Conservation (phyloP, 164 flowering plant species). For the Annona cherimola region DNA sequence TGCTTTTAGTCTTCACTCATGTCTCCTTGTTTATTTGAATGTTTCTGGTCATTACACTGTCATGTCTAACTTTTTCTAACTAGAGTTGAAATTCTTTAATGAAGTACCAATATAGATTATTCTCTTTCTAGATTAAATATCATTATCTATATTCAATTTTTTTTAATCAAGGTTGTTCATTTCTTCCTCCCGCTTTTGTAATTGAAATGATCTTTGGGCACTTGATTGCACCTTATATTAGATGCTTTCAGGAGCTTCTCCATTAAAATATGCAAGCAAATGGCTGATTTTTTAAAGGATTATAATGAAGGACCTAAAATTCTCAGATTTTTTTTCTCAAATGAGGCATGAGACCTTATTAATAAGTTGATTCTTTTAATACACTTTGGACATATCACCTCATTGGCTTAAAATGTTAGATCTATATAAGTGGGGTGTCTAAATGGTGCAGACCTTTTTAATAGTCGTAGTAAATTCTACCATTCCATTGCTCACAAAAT, state of each 20-base stretch:
- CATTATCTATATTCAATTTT: background rate
- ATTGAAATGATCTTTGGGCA: constrained; percentile 99
- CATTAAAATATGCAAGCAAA: constrained; percentile 98
- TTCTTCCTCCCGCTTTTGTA: constrained; percentile 4
- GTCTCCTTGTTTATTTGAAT: too few relatives aligned
- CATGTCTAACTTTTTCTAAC: background rate
- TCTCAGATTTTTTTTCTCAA: constrained; percentile 81
- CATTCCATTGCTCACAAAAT: too few relatives aligned
- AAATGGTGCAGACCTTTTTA: too few relatives aligned
- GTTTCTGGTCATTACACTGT: too few relatives aligned
- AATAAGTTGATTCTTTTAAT: too few relatives aligned
- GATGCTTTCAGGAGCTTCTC: constrained; percentile 99
- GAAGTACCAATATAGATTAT: background rate
- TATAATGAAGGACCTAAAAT: constrained; percentile 80
- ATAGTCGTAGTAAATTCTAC: too few relatives aligned
- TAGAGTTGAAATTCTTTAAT: background rate
- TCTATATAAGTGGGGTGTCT: too few relatives aligned
- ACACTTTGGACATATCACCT: too few relatives aligned
- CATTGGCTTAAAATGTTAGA: too few relatives aligned
- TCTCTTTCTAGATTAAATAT: background rate
- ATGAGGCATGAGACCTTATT: constrained; percentile 80
- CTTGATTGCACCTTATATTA: constrained; percentile 98
- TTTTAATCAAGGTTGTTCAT: background rate
- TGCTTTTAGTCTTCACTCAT: too few relatives aligned
- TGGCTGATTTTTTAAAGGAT: constrained; percentile 99